phyloP scores from a whole-genome alignment of 2,329 filamentous ascomycete species.

The Fusarium secorum region DNA sequence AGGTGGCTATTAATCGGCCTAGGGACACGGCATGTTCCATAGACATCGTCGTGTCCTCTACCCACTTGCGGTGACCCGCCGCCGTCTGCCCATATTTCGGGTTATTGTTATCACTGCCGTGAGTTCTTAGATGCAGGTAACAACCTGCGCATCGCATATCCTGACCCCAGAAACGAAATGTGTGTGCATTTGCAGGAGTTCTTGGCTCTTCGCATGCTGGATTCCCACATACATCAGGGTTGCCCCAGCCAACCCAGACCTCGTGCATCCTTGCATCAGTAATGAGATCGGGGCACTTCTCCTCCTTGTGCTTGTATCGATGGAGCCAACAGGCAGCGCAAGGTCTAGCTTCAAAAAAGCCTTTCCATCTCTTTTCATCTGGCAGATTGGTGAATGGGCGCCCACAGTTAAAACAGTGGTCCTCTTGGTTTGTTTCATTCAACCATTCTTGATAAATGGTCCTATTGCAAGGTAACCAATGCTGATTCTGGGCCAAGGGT shows the following conservation, averaged over 20 bases:
- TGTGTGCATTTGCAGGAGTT: neutral
- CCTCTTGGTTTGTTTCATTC: neutral
- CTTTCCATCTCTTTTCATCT: neutral
- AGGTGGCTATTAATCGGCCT: neutral
- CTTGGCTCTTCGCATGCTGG: neutral
- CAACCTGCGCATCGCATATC: neutral
- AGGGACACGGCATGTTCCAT: neutral
- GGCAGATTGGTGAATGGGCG: neutral
- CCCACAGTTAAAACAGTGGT: neutral
- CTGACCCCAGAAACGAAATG: neutral
- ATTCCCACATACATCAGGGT: neutral
- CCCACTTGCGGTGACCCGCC: neutral
- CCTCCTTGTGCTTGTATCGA: neutral
- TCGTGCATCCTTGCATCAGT: neutral
- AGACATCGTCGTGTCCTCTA: neutral
- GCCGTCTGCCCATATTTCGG: neutral
- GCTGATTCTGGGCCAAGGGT: neutral
- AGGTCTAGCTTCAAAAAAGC: neutral
- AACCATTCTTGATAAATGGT: neutral
- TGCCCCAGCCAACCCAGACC: neutral
- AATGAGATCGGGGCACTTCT: neutral
- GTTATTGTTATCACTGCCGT: neutral
- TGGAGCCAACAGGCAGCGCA: neutral
- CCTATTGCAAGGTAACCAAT: neutral
- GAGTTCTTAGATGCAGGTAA: neutral